Evolutionary conservation across 345 rosid species (phyloP).

Genomic region (Brassica nigra): DNA sequence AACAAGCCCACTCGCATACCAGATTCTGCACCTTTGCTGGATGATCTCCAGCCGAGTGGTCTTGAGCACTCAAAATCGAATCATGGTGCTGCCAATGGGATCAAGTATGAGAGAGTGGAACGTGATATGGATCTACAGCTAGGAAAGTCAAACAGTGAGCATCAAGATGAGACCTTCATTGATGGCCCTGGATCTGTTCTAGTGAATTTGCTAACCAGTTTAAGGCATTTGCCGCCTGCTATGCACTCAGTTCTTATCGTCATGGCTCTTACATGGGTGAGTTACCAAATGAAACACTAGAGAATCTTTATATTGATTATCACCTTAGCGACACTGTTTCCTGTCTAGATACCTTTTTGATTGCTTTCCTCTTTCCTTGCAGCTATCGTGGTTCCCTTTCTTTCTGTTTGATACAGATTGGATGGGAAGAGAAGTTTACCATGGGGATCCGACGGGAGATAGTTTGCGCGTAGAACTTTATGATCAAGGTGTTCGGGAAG

Average conservation of each 20-base stretch:
- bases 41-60: slow-evolving; percentile 54
- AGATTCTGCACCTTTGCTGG: slow-evolving; percentile 87
- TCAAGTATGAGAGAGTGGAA: slow-evolving; percentile 46
- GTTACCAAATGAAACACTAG: slow-evolving; percentile 28
- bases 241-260: slow-evolving; percentile 93
- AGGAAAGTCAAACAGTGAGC: slow-evolving; percentile 45
- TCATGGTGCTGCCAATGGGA: slow-evolving; percentile 47
- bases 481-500: slow-evolving; percentile 91
- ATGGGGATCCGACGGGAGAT: slow-evolving; percentile 81
- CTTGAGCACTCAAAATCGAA: slow-evolving; percentile 50
- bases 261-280: slow-evolving; percentile 97
- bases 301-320: slow-evolving; percentile 7
- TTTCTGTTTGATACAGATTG: slow-evolving; percentile 97
- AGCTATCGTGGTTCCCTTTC: slow-evolving; percentile 99
- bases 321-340: neutral
- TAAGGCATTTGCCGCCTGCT: slow-evolving; percentile 89
- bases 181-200: slow-evolving; percentile 93
- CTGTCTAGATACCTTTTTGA: neutral
- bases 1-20: slow-evolving; percentile 47
- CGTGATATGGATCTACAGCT: slow-evolving; percentile 40
- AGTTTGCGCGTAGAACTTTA: slow-evolving; percentile 57
- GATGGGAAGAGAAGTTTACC: slow-evolving; percentile 99
- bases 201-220: slow-evolving; percentile 90
- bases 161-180: slow-evolving; percentile 51
- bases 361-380: slow-evolving; percentile 42